Percentiles rank a stretch among this genome's conserved stretches.
Evolutionary conservation across 768 basidiomycete genomes (phyloP).

Genomic region (Termitomyces sp.): DNA sequence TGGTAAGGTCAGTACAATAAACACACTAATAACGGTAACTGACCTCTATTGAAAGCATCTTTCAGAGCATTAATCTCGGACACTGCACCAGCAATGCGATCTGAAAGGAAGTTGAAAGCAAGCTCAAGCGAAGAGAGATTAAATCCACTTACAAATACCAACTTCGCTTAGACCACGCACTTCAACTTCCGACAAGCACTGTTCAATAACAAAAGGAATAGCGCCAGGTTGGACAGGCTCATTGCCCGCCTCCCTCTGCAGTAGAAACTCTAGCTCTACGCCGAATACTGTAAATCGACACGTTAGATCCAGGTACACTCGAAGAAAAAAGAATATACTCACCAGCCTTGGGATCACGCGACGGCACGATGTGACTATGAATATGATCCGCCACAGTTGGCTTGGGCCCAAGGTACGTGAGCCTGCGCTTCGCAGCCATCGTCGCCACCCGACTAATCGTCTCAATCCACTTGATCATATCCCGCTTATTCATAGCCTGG

Average conservation of each 20-base stretch:
- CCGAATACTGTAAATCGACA: slow-evolving; percentile 56
- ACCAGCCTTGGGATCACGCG: slow-evolving; percentile 79
- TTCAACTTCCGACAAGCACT: slow-evolving; percentile 71
- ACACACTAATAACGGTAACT: slow-evolving; percentile 1
- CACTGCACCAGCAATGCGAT: slow-evolving; percentile 80
- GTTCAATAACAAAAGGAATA: slow-evolving; percentile 64
- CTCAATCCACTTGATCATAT: slow-evolving; percentile 78
- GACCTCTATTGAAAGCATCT: slow-evolving; percentile 75
- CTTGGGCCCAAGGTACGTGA: slow-evolving; percentile 83
- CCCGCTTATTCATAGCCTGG: slow-evolving; percentile 67
- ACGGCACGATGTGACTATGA: slow-evolving; percentile 53
- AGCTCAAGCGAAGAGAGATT: background rate
- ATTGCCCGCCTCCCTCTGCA: slow-evolving; percentile 61
- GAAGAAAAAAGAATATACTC: slow-evolving; percentile 23
- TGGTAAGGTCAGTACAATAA: background rate
- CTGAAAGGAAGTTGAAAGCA: slow-evolving; percentile 32
- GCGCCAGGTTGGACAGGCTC: slow-evolving; percentile 51
- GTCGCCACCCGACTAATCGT: slow-evolving; percentile 71
- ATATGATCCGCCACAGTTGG: slow-evolving; percentile 74
- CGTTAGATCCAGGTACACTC: background rate
- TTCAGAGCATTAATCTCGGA: slow-evolving; percentile 68
- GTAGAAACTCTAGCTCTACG: slow-evolving; percentile 68
- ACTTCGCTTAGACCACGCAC: slow-evolving; percentile 74
- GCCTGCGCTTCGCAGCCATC: slow-evolving; percentile 70
- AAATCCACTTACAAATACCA: slow-evolving; percentile 67